Evolutionary conservation across 495 filamentous ascomycete species (phyloP), one percentile per base, ranked within the genome.

Genomic region (Melanomma pulvis-pyrius): DNA sequence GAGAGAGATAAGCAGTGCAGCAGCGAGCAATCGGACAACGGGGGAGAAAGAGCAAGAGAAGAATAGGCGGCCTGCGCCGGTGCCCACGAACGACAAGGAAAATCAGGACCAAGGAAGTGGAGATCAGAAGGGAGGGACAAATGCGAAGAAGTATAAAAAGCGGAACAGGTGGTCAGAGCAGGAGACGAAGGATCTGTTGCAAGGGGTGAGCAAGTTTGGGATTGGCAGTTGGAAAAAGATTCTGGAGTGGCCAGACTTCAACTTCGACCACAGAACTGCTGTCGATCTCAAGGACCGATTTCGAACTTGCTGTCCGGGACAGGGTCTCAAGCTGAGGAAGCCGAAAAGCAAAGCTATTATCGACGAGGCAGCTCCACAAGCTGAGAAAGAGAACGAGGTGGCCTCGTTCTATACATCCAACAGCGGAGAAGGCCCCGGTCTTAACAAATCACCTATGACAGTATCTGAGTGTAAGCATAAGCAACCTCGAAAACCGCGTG

Each of bases 221-320:
- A 88, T 96, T 57, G 92, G 92, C 21, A 91, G 87, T 72, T 97
- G 92, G 92, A 94, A 88, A 39, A 85, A 85, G 47, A 96, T 97
- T 17, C 75, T 94, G n/a, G 82, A 89, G 12, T 87, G 92, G 62
- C 78, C 86, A 0, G 86, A 87, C 26, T 89, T 90, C 69, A 80
- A 79, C 19, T 97, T 97, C 77, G 87, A 92, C 70, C 82, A 83
- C 32, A 83, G 92, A 44, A 88, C 86, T 30, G 86, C 89, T 19
- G 86, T 90, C 12, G 92, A 97, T 72, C 75, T 97, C 63, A 97
- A 96, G 79, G 92, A 97, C 75, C 84, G 81, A 24, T 92, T 92
- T 69, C 83, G 90, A 32, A 90, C 90, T 4, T 91, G 89, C 73
- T 92, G 88, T 71, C 91, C 91, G 0, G 69, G 70, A 30, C 75